These are phyloP conservation scores for Fraxinus nigra DNA, from an alignment of 305 asterid species.

Conservation along the genomic window DNA sequence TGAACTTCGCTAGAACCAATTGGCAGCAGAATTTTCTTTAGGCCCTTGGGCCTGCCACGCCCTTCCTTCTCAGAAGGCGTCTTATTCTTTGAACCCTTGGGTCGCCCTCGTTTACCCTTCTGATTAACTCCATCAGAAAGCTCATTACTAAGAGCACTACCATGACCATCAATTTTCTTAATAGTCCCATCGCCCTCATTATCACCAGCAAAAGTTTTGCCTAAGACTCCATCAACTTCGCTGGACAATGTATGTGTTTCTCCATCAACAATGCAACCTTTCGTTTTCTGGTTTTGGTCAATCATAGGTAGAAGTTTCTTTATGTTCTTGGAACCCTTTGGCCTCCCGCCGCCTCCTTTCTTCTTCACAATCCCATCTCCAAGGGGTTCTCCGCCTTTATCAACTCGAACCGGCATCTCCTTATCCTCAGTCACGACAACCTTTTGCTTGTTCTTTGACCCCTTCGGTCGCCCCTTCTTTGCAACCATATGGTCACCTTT, in stretches of 20 bases:
- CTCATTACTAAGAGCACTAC: constrained; percentile 6
- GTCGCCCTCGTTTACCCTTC: constrained; percentile 6
- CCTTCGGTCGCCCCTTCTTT: constrained; percentile 5
- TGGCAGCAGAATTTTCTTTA: background rate
- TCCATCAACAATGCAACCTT: background rate
- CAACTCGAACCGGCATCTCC: constrained; percentile 1
- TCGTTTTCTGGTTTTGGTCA: background rate
- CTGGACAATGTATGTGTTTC: constrained; percentile 7
- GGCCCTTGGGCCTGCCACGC: constrained; percentile 5
- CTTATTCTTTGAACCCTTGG: constrained; percentile 12
- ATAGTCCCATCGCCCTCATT: background rate
- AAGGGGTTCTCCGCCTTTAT: background rate
- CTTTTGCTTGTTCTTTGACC: constrained; percentile 5
- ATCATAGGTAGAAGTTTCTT: background rate
- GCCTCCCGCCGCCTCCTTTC: constrained; percentile 21
- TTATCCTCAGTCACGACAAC: background rate
- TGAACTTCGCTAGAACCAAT: constrained; percentile 1
- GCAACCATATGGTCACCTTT: constrained; percentile 9
- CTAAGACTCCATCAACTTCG: background rate
- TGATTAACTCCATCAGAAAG: constrained; percentile 7
- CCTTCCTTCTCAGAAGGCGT: background rate
- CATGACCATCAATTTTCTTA: constrained; percentile 14
- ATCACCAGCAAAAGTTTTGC: constrained; percentile 2
- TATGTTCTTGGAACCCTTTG: constrained; percentile 26
- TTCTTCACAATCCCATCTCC: constrained; percentile 16